Base-by-base conservation (phyloP, 495 filamentous ascomycete species). In the Xylaria scruposa region DNA sequence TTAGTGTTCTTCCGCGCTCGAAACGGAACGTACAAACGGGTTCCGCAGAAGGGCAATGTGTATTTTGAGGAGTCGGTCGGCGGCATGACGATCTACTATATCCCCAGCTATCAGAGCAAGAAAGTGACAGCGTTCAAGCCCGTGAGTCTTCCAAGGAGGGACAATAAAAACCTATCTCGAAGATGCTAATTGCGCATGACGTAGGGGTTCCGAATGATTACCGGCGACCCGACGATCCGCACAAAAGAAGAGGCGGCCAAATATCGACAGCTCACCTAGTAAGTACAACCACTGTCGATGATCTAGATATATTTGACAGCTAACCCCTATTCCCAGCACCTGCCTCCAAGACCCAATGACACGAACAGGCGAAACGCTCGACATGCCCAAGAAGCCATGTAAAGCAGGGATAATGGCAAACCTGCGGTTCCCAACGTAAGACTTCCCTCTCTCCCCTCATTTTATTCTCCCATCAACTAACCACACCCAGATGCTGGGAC, bases 31-130 rank as follows among this genome's bases (percentile, higher is more conserved):
- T 81, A 80, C 66, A 75, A 74, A 61, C 74, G 78, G 4, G 76
- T 78, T 15, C 77, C 65, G 10, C 81, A 81, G 49, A 79, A 76
- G 63, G 80, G 78, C 38, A 81, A 82, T 54, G 75, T 76, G 3
- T 78, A 78, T 42, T 78, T 82, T 56, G 78, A 82, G 38, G 73
- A 77, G 33, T 77, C 80, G 24, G 75, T 74, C 26, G 81, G 81
- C 21, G 80, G 81, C 10, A 78, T 83, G 79, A 83, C 81, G 1
- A 71, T 83, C 5, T 83, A 83, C 68, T 83, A 83, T 53, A 83
- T 81, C 68, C 73, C 78, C 15, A 81, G 76, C n/a, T 82, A 83
- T 63, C 72, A 79, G 42, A 73, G 67, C 65, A 72, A 70, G 19
- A 72, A 54, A n/a, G 77, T 81, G 68, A 81, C 80, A 0, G 81